Conservation (phyloP, 495 filamentous ascomycete species). For the Aspergillus affinis region DNA sequence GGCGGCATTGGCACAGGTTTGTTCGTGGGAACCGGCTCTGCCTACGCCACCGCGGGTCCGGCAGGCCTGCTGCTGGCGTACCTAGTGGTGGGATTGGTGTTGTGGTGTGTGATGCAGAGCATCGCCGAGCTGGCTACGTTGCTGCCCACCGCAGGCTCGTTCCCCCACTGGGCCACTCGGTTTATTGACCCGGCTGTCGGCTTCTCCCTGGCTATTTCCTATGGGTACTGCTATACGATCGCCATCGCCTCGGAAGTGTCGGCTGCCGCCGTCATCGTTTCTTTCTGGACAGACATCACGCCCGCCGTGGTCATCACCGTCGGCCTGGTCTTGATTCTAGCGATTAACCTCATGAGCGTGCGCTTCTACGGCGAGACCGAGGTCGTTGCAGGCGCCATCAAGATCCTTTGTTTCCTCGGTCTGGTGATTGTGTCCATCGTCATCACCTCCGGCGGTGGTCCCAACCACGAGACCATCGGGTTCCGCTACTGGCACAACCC, state of each 20-base stretch:
- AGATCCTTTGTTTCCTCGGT: constrained; percentile 73
- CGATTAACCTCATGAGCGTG: constrained; percentile 68
- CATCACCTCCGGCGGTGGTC: constrained; percentile 65
- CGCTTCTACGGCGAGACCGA: constrained; percentile 72
- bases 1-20: constrained; percentile 64
- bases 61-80: constrained; percentile 69
- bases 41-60: constrained; percentile 65
- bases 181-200: constrained; percentile 71
- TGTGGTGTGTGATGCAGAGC: constrained; percentile 58
- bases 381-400: constrained; percentile 69
- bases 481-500: constrained; percentile 67
- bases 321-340: constrained; percentile 64
- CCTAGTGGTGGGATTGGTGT: constrained; percentile 62
- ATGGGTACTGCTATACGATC: constrained; percentile 54
- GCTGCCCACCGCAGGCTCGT: constrained; percentile 70
- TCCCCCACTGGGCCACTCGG: constrained; percentile 70
- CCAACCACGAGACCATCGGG: constrained; percentile 60
- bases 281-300: constrained; percentile 59
- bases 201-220: constrained; percentile 61
- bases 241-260: constrained; percentile 71
- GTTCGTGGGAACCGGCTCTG: constrained; percentile 71
- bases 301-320: constrained; percentile 68
- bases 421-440: constrained; percentile 67
- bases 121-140: constrained; percentile 74
- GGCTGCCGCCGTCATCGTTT: constrained; percentile 69